These are phyloP conservation scores for Penstemon davidsonii DNA, from an alignment of 257 asterid species.

Conservation along the genomic window DNA sequence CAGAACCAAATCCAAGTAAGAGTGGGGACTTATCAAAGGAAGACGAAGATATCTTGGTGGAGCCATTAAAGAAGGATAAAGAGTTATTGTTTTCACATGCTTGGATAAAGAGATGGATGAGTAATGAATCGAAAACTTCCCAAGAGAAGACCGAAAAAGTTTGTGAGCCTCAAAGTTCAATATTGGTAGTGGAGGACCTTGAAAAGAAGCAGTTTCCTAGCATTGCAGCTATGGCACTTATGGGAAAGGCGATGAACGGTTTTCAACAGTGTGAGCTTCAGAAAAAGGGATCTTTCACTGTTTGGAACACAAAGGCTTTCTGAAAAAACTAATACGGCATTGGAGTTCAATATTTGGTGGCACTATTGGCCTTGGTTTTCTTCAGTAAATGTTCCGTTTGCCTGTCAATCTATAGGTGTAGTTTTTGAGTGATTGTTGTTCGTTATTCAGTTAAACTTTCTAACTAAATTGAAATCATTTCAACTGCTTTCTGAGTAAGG, in stretches of 20 bases:
- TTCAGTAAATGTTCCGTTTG: slow-evolving; percentile 7
- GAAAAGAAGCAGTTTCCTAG: slow-evolving; percentile 77
- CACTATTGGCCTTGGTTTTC: background rate
- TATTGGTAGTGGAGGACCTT: slow-evolving; percentile 37
- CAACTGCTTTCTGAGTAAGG: background rate
- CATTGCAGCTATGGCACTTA: slow-evolving; percentile 79
- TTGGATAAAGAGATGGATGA: slow-evolving; percentile 80
- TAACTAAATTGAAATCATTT: background rate
- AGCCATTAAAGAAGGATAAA: slow-evolving; percentile 23
- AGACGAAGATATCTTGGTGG: slow-evolving; percentile 23
- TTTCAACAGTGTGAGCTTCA: slow-evolving; percentile 51
- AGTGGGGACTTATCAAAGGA: slow-evolving; percentile 21
- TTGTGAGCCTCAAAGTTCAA: slow-evolving; percentile 51
- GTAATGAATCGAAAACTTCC: slow-evolving; percentile 25
- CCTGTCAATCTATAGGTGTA: background rate
- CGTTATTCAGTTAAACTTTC: background rate
- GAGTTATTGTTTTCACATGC: slow-evolving; percentile 47
- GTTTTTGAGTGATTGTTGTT: background rate
- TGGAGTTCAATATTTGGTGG: background rate
- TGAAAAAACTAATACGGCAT: slow-evolving; percentile 20
- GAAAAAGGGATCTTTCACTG: slow-evolving; percentile 53
- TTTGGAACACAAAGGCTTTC: slow-evolving; percentile 57
- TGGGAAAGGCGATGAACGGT: slow-evolving; percentile 65
- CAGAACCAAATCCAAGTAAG: slow-evolving; percentile 30
- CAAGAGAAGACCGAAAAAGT: slow-evolving; percentile 35